These are phyloP conservation scores for Quercus lobata DNA, from an alignment of 331 rosid species.

Conservation along the genomic window DNA sequence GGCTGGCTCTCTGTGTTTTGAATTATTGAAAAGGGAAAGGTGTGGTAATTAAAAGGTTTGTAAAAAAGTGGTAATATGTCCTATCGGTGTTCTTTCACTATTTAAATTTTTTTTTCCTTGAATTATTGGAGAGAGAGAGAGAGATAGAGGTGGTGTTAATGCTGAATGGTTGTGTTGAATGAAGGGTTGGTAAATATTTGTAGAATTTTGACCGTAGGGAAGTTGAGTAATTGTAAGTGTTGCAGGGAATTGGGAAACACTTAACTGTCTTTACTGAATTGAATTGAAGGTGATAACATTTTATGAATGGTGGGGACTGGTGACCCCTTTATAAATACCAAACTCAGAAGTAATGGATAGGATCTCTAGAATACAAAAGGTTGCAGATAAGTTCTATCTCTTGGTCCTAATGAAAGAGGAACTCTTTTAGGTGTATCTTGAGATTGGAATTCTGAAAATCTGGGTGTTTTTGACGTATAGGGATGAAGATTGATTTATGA, in stretches of 20 bases:
- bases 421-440: constrained; percentile 5
- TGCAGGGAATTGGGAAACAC: constrained; percentile 28
- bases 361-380: constrained; percentile 18
- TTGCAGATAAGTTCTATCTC: constrained; percentile 13
- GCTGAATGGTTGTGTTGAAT: not conserved
- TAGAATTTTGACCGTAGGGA: not conserved
- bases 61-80: too few species aligned
- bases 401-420: constrained; percentile 12
- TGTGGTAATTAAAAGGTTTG: not conserved
- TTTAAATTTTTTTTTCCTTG: not conserved
- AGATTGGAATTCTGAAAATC: constrained; percentile 5
- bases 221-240: not conserved
- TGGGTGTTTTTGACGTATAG: not conserved
- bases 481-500: not conserved
- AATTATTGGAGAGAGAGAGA: not conserved
- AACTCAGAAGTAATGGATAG: constrained; percentile 29
- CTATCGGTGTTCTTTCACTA: too few species aligned
- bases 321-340: constrained; percentile 21
- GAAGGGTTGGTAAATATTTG: not conserved
- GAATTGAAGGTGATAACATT: constrained; percentile 6
- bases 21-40: constrained; percentile 8
- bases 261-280: constrained; percentile 11
- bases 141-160: not conserved
- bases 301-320: constrained; percentile 24
- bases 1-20: not conserved